These are phyloP conservation scores for Carpinus fangiana DNA, from an alignment of 306 rosid genomes.

Conservation along the genomic window DNA sequence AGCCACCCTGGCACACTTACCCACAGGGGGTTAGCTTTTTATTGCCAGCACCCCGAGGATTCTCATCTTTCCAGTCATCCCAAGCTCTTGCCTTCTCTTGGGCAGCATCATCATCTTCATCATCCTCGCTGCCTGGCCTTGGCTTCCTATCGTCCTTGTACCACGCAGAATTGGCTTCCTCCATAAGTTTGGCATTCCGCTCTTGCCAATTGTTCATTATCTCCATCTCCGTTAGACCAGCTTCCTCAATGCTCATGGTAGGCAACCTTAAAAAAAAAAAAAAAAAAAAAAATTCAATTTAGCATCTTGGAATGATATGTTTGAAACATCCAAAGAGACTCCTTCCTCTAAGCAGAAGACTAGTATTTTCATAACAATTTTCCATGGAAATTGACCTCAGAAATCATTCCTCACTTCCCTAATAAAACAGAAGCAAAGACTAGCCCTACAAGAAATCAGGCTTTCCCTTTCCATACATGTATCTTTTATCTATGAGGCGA, in stretches of 20 bases:
- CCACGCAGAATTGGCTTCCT: slow-evolving; percentile 89
- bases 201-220: slow-evolving; percentile 98
- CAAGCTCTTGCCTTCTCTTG: slow-evolving; percentile 87
- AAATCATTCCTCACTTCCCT: background rate
- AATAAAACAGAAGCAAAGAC: background rate
- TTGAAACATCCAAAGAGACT: background rate
- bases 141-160: slow-evolving; percentile 59
- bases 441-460: background rate
- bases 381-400: background rate
- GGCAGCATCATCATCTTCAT: slow-evolving; percentile 83
- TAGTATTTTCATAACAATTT: background rate
- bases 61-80: slow-evolving; percentile 99
- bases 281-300: slow-evolving; percentile 32
- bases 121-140: slow-evolving; percentile 56
- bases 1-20: slow-evolving; percentile 21
- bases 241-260: slow-evolving; percentile 99
- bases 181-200: slow-evolving; percentile 67
- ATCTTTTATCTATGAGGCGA: background rate
- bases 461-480: background rate
- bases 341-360: background rate
- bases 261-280: slow-evolving; percentile 66
- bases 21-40: slow-evolving; percentile 95
- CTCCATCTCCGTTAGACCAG: slow-evolving; percentile 93
- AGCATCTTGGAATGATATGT: slow-evolving; percentile 22
- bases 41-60: slow-evolving; percentile 95